Conservation (phyloP, 371 early-diverging fungal species). For the Mucor mucedo region DNA sequence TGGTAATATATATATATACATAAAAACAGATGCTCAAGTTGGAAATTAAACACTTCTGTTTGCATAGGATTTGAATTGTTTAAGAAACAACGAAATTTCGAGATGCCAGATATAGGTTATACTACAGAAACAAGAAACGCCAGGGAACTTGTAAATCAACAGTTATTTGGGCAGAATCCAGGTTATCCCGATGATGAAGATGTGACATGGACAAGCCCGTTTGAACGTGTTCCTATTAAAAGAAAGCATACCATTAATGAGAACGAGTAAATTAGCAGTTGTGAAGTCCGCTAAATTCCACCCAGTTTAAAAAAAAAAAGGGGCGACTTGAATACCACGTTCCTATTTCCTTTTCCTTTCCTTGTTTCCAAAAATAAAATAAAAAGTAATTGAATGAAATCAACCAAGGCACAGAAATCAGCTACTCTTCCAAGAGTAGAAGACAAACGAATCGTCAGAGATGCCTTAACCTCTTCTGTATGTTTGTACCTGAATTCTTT, state of each 20-base stretch:
- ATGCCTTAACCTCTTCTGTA: slow-evolving; percentile 45
- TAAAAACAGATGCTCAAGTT: not conserved
- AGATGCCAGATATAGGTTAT: not conserved
- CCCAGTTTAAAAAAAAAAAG: not conserved
- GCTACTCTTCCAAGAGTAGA: slow-evolving; percentile 31
- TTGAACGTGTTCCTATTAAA: too few relatives aligned
- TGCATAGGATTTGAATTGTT: not conserved
- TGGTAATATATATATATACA: not conserved
- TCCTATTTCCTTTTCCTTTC: slow-evolving; percentile 10
- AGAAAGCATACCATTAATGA: too few relatives aligned
- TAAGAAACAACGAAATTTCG: not conserved
- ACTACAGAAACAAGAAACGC: not conserved
- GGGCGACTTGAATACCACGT: not conserved
- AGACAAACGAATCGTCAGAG: slow-evolving; percentile 45
- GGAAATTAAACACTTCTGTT: not conserved
- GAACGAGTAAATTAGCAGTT: too few relatives aligned
- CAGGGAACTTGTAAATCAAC: too few relatives aligned
- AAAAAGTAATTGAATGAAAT: slow-evolving; percentile 1
- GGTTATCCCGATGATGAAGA: too few relatives aligned
- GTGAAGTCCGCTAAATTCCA: too few relatives aligned
- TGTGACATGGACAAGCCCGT: too few relatives aligned
- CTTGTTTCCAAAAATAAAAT: slow-evolving; percentile 5
- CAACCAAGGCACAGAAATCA: slow-evolving; percentile 17
- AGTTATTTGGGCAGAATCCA: too few relatives aligned
- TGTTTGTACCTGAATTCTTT: slow-evolving; percentile 11